phyloP scores from a whole-genome alignment of 2,329 filamentous ascomycete species.

The Parastagonospora nodorum region DNA sequence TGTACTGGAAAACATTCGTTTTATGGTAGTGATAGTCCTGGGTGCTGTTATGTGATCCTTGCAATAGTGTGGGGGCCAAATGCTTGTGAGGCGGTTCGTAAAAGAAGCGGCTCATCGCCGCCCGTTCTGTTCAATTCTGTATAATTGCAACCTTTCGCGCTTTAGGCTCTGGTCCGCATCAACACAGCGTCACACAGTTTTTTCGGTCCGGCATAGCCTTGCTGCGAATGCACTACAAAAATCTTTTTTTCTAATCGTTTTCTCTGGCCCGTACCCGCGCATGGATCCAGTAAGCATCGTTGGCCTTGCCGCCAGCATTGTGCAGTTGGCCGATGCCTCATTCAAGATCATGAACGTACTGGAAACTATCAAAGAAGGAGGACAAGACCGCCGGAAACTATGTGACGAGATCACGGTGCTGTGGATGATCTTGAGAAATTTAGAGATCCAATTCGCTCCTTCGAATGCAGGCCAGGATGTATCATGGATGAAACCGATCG shows the following conservation, averaged over 20 bases:
- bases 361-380: neutral
- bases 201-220: neutral
- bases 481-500: neutral
- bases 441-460: neutral
- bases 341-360: constrained; percentile 1
- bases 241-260: neutral
- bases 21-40: no score
- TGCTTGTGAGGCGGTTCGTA: neutral
- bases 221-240: neutral
- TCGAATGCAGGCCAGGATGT: neutral
- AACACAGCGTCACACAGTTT: neutral
- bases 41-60: neutral
- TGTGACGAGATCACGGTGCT: neutral
- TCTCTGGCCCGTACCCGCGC: neutral
- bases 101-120: neutral
- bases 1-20: no score
- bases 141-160: neutral
- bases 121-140: neutral
- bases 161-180: neutral
- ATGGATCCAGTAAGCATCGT: neutral
- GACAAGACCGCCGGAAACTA: neutral
- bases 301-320: neutral
- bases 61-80: neutral
- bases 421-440: neutral
- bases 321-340: neutral